Conservation (phyloP, 805 yeast genomes). For the Scheffersomyces ergatensis region DNA sequence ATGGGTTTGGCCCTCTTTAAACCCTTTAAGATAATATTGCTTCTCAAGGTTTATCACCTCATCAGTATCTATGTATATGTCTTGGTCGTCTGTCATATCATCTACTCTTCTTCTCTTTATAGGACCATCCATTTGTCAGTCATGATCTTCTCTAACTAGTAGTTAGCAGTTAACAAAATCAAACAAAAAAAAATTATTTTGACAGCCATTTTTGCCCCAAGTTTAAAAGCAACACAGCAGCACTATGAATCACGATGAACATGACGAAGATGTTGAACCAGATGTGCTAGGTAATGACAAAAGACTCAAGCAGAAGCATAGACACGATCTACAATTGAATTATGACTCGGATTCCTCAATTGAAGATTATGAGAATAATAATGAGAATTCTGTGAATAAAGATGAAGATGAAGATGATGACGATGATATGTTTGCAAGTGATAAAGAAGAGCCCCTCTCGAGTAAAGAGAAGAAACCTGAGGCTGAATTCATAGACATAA, state of each 20-base stretch:
- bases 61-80: slow-evolving; percentile 41
- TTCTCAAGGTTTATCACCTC: slow-evolving; percentile 60
- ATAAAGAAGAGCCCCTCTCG: neutral
- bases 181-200: no score
- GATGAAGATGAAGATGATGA: slow-evolving; percentile 8
- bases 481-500: neutral
- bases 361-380: slow-evolving; percentile 12
- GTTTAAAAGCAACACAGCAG: no score
- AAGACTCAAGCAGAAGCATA: slow-evolving; percentile 12
- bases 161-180: neutral
- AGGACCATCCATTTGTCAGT: no score
- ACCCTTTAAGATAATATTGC: slow-evolving; percentile 65
- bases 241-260: no score
- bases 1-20: slow-evolving; percentile 62
- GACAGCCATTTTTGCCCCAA: no score
- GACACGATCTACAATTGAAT: slow-evolving; percentile 13
- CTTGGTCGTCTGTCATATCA: slow-evolving; percentile 15
- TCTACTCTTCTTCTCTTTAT: slow-evolving; percentile 1
- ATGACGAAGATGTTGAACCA: slow-evolving; percentile 1
- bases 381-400: slow-evolving; percentile 8
- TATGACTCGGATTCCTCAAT: slow-evolving; percentile 25
- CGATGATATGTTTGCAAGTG: slow-evolving; percentile 11
- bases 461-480: neutral
- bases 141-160: neutral
- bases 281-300: slow-evolving; percentile 3